Evolutionary conservation across 331 rosid genomes (phyloP).

Genomic region (Malus hybrid): DNA sequence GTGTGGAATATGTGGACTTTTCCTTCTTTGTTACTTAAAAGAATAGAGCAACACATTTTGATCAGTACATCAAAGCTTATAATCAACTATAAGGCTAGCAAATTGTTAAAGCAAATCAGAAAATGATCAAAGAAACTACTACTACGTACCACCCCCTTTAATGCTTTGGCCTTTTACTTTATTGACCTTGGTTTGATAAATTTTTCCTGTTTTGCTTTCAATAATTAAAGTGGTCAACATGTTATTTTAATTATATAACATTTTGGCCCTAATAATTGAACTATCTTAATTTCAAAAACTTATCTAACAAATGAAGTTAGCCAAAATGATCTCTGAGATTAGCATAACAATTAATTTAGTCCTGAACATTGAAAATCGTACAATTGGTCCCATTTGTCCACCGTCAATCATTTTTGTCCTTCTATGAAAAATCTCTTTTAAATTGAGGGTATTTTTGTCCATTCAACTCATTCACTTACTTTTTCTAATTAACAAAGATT

Average conservation of each 20-base stretch:
- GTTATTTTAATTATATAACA: neutral
- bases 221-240: slow-evolving; percentile 8
- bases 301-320: neutral
- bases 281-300: neutral
- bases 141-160: too few species aligned
- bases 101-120: neutral
- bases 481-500: too few species aligned
- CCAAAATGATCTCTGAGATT: too few species aligned
- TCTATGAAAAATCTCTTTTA: too few species aligned
- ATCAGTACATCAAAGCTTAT: neutral
- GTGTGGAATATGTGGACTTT: neutral
- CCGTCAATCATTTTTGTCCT: too few species aligned
- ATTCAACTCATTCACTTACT: too few species aligned
- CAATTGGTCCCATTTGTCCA: too few species aligned
- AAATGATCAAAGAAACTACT: neutral
- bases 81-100: neutral
- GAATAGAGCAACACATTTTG: slow-evolving; percentile 11
- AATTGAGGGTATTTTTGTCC: too few species aligned
- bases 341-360: too few species aligned
- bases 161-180: too few species aligned
- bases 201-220: neutral
- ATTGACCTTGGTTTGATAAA: slow-evolving; percentile 18
- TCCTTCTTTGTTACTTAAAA: neutral
- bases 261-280: neutral
- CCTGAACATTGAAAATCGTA: too few species aligned